Base-by-base conservation (phyloP, 1,139 yeast species). In the Sugiyamaella paludigena region DNA sequence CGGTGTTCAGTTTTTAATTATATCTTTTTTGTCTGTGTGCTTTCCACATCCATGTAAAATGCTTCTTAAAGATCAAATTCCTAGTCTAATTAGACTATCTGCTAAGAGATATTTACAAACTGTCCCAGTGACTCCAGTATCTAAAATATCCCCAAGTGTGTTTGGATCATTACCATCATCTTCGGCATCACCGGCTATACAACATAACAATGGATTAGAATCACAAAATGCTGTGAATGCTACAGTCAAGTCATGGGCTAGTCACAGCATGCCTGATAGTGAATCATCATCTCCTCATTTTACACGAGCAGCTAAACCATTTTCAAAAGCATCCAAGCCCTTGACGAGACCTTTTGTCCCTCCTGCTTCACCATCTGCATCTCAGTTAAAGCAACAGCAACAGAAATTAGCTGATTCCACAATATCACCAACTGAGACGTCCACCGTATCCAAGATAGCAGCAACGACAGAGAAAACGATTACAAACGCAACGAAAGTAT, bases 91-190 rank as follows among this genome's bases (percentile, higher is more conserved):
- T 5, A 42, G 52, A 42, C 40, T 43, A 6, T 45, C 49, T 13
- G 40, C 54, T 15, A 52, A 50, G 48, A 43, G 55, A 38, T 52
- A 43, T 33, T 34, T 52, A 19, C 55, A 49, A 44, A 52, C 55
- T 12, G 44, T 47, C 26, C 52, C 49, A 4, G 44, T 44, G 36
- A 41, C 52, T 5, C 55, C 55, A 16, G 50, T 45, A 15, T 32
- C 49, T 26, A 44, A 46, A 33, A 43, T 45, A 7, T 39, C 52
- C n/a, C 50, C 49, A 13, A 37, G 51, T 4, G 52, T 51, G 36
- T 49, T 49, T 35, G 50, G 50, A 11, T 47, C 52, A 8, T 26
- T 51, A 12, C 50, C 55, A 27, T 49, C 52, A 7, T 48, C 52
- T 7, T 45, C 54, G 8, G 47, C 52, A 12, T 35, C 50, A 7